Base-by-base conservation (phyloP, 139 green algal species). In the Micractinium conductrix region DNA sequence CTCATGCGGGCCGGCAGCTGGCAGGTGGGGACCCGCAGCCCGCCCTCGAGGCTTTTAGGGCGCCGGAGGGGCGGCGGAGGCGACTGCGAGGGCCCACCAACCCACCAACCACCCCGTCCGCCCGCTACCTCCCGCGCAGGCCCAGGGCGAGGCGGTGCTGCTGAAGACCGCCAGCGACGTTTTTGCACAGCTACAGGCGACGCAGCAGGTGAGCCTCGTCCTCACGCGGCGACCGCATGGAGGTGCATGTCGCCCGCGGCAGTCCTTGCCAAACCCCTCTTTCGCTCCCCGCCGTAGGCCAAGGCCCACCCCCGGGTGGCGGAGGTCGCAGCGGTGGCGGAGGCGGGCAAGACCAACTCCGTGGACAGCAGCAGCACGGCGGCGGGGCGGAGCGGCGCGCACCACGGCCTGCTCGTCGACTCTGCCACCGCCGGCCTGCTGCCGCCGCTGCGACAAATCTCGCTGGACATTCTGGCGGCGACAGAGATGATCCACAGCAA, bases 361-460 rank as follows among this genome's bases (percentile, higher is more conserved):
- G 76, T 82, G 12, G 76, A 82, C 40, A 72, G 53, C 26, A 72
- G 53, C 33, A 72, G 53, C 76, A 82, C 76, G 2, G 76, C 76
- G 5, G 76, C 76, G 21, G 76, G 76, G 22, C 74, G 67, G 74
- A 44, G 33, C 12, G 65, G n/a, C 35, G 65, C 33, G 43, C 33
- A 33, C 33, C 65, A 72, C 65, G 43, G 33, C n/a, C 65, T 72
- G 65, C 35, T 72, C 8, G 33, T 44, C 65, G 65, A 72, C 65
- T 72, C 65, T 12, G 65, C 65, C 65, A 72, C 65, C 65, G 65
- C 65, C 14, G 28, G 33, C 16, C 71, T 86, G 55, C 55, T 86
- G 40, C 53, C 37, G 16, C 79, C 84, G 28, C 71, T 88, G 76
- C 71, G 84, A 6, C 79, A 88, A 35, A 79, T 84, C 21, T 81